Conservation (phyloP, 2,329 filamentous ascomycete species). For the Trichoderma pleuroti region DNA sequence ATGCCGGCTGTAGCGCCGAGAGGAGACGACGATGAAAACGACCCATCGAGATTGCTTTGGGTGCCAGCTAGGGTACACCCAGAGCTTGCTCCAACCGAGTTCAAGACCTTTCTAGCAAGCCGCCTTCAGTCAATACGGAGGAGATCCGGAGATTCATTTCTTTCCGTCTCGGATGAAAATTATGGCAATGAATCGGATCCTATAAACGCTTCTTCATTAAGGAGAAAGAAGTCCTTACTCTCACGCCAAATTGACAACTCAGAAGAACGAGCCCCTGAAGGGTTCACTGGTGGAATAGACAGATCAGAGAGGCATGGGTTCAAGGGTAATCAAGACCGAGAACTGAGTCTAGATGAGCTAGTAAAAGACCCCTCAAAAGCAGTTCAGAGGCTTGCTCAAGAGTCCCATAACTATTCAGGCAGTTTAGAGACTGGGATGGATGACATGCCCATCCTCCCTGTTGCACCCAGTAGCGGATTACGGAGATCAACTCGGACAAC, state of each 20-base stretch:
- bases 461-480: slow-evolving; percentile 72
- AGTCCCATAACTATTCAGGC: slow-evolving; percentile 45
- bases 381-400: slow-evolving; percentile 65
- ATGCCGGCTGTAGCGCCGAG: slow-evolving; percentile 71
- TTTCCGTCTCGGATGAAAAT: slow-evolving; percentile 53
- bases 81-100: slow-evolving; percentile 90
- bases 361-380: slow-evolving; percentile 74
- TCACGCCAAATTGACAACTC: slow-evolving; percentile 84
- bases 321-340: slow-evolving; percentile 49
- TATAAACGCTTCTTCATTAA: slow-evolving; percentile 49
- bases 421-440: slow-evolving; percentile 48
- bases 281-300: slow-evolving; percentile 81
- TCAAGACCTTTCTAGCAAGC: slow-evolving; percentile 94
- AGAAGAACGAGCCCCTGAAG: slow-evolving; percentile 52
- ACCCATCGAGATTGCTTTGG: slow-evolving; percentile 88
- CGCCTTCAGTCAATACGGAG: slow-evolving; percentile 86
- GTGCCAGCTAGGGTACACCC: slow-evolving; percentile 92
- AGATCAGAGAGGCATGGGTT: slow-evolving; percentile 72
- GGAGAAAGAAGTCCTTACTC: slow-evolving; percentile 92
- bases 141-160: slow-evolving; percentile 68
- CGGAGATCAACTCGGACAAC: slow-evolving; percentile 89
- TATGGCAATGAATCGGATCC: slow-evolving; percentile 51
- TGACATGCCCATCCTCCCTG: slow-evolving; percentile 83
- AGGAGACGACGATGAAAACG: slow-evolving; percentile 75
- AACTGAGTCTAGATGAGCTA: slow-evolving; percentile 74